Evolutionary conservation across 2,329 filamentous ascomycete genomes (phyloP).

Genomic region (Fusarium buxicola): DNA sequence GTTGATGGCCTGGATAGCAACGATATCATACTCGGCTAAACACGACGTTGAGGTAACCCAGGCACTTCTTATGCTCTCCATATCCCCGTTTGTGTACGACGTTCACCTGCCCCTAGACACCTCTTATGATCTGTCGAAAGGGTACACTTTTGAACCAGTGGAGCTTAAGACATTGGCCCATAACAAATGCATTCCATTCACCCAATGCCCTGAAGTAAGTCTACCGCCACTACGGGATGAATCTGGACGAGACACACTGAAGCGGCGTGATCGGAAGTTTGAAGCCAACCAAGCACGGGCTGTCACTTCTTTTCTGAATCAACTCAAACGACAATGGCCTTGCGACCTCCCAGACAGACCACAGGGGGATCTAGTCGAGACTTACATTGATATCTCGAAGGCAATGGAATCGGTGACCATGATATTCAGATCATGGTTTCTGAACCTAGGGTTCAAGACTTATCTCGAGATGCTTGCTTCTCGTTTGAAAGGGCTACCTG

Average conservation of each 20-base stretch:
- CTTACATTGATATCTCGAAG: slow-evolving; percentile 7
- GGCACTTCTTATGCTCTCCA: slow-evolving; percentile 22
- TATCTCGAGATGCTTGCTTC: slow-evolving; percentile 13
- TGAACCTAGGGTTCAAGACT: slow-evolving; percentile 21
- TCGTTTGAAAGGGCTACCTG: background rate
- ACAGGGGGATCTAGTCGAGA: background rate
- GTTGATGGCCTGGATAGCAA: slow-evolving; percentile 32
- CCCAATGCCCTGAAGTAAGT: background rate
- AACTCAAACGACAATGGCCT: slow-evolving; percentile 29
- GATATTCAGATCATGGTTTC: slow-evolving; percentile 24
- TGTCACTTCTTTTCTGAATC: background rate
- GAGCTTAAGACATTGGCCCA: background rate
- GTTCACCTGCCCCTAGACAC: background rate
- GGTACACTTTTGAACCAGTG: background rate
- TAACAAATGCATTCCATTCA: background rate
- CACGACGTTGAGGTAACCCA: slow-evolving; percentile 24
- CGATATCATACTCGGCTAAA: slow-evolving; percentile 22
- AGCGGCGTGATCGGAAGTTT: background rate
- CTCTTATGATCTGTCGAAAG: slow-evolving; percentile 2
- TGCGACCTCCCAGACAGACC: background rate
- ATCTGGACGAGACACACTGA: background rate
- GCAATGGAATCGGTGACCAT: slow-evolving; percentile 1
- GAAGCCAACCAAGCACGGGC: background rate
- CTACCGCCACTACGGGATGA: background rate
- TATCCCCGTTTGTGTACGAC: background rate